A percentile compares a stretch with the other conserved stretches of the same genome.
Evolutionary conservation across 2,329 filamentous ascomycete genomes (phyloP).

Genomic region (Ophiocordyceps camponoti-rufipedis): DNA sequence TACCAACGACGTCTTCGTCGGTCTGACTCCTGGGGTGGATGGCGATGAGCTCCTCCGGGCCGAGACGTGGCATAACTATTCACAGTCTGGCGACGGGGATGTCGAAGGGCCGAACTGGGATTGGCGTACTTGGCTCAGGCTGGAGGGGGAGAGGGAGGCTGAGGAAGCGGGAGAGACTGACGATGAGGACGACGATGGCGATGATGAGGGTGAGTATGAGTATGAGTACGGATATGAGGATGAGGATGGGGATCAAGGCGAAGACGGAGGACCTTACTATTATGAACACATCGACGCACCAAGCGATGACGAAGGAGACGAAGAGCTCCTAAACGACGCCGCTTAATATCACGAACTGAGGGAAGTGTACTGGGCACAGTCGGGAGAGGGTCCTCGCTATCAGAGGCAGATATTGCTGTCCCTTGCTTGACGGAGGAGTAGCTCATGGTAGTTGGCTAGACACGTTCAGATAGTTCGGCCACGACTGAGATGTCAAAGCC

Average conservation of each 20-base stretch:
- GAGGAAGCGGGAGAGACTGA: background rate
- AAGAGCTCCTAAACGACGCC: too few species aligned
- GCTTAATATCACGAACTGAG: background rate
- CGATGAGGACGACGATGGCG: background rate
- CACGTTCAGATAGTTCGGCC: too few species aligned
- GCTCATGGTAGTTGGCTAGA: too few species aligned
- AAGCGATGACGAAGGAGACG: background rate
- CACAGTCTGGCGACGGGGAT: slow-evolving; percentile 1
- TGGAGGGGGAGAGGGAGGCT: slow-evolving; percentile 1
- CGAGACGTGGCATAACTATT: slow-evolving; percentile 7
- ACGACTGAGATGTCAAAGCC: too few species aligned
- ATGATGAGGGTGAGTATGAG: background rate
- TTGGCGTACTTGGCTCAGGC: slow-evolving; percentile 7
- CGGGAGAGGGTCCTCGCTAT: too few species aligned
- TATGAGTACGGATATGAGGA: background rate
- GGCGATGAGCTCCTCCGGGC: slow-evolving; percentile 9
- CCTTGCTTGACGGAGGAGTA: too few species aligned
- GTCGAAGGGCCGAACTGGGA: slow-evolving; percentile 5
- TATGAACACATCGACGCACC: too few species aligned
- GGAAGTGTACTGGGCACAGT: too few species aligned
- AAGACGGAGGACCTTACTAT: too few species aligned
- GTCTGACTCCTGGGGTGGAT: slow-evolving; percentile 6
- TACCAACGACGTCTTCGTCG: slow-evolving; percentile 8
- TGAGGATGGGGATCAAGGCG: background rate
- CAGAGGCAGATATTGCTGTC: too few species aligned